Conservation (phyloP, 129 eudicot species). For the Rutidosis leptorrhynchoides region DNA sequence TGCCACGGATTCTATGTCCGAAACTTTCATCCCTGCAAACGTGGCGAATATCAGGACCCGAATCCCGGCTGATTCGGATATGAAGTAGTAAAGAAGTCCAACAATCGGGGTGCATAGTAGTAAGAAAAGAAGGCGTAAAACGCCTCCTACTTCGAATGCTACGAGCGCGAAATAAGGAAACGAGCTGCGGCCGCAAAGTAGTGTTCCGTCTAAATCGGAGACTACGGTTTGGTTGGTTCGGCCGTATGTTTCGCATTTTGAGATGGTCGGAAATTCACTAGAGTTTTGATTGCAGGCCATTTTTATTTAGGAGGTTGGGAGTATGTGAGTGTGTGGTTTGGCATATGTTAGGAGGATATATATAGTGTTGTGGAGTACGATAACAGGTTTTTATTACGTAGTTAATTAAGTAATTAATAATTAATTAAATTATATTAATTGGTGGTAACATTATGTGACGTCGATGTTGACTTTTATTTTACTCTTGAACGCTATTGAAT, state of each 20-base stretch:
- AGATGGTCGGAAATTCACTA: slow-evolving; percentile 33
- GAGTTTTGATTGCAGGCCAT: slow-evolving; percentile 20
- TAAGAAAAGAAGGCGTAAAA: slow-evolving; percentile 43
- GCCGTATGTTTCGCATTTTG: slow-evolving; percentile 36
- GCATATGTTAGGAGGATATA: slow-evolving; percentile 28
- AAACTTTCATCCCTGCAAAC: slow-evolving; percentile 54
- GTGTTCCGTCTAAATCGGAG: slow-evolving; percentile 61
- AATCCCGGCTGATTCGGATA: slow-evolving; percentile 64
- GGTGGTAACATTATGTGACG: neutral
- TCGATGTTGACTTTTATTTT: neutral
- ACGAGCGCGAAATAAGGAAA: slow-evolving; percentile 62
- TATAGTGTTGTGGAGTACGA: slow-evolving; percentile 25
- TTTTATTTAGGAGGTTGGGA: slow-evolving; percentile 6
- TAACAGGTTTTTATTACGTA: neutral
- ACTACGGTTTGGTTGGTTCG: slow-evolving; percentile 53
- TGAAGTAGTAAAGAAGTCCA: slow-evolving; percentile 49
- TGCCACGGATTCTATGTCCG: slow-evolving; percentile 58
- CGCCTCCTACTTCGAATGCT: slow-evolving; percentile 60
- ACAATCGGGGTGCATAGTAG: slow-evolving; percentile 51
- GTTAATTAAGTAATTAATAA: neutral
- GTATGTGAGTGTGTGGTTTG: slow-evolving; percentile 17
- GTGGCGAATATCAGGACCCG: slow-evolving; percentile 55
- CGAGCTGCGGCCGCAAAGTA: slow-evolving; percentile 54
- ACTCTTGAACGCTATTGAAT: neutral
- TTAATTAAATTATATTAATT: too few species aligned